These are phyloP conservation scores for Babesia ovis DNA, from an alignment of 169 alveolate species.

Conservation along the genomic window DNA sequence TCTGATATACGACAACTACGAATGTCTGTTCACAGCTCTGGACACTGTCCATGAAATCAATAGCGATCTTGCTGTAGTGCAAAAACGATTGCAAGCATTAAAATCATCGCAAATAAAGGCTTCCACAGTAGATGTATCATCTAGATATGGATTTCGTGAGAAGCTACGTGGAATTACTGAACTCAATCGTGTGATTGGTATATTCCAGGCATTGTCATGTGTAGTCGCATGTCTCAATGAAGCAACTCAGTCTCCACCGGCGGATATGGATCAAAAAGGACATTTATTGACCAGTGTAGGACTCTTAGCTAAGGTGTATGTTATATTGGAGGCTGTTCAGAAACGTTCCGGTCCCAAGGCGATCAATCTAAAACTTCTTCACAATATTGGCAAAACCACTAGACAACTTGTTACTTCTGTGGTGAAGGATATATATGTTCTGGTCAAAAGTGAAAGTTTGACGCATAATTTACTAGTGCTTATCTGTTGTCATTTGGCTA, in stretches of 20 bases:
- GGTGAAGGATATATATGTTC: not conserved
- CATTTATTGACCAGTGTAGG: not conserved
- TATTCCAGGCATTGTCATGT: conserved; percentile 38
- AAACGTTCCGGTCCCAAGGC: conserved; percentile 15
- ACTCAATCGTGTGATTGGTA: conserved; percentile 31
- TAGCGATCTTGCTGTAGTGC: conserved; percentile 36
- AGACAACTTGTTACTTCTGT: not conserved
- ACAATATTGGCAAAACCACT: not conserved
- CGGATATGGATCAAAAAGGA: not conserved
- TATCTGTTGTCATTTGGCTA: conserved; percentile 24
- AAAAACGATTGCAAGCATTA: conserved; percentile 35
- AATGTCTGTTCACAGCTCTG: conserved; percentile 67
- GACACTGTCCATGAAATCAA: conserved; percentile 64
- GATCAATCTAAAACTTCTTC: conserved; percentile 7
- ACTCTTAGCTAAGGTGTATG: conserved; percentile 4
- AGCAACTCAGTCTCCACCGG: not conserved
- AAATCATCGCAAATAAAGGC: conserved; percentile 67
- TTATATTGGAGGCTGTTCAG: not conserved
- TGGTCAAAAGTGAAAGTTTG: not conserved
- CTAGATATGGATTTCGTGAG: conserved; percentile 61
- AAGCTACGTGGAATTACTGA: conserved; percentile 43
- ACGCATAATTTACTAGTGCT: conserved; percentile 8
- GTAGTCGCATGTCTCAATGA: conserved; percentile 18
- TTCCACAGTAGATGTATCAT: conserved; percentile 50
- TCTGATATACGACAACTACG: conserved; percentile 65